Conservation (phyloP, 139 green algal genomes). For the Micractinium conductrix region DNA sequence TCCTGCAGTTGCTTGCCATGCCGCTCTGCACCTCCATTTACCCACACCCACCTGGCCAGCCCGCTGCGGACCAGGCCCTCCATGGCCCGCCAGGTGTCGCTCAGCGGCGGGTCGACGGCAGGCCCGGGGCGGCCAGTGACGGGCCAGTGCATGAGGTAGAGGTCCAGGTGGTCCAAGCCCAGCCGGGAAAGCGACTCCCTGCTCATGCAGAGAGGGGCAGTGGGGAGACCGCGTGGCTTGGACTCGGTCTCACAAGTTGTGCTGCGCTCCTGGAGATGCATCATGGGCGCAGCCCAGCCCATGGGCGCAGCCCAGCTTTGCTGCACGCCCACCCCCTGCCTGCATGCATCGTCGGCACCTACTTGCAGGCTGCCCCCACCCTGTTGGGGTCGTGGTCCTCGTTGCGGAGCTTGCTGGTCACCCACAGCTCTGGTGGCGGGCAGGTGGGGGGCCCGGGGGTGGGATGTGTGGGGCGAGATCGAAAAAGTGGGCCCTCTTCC, state of each 20-base stretch:
- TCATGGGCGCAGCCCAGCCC: not conserved
- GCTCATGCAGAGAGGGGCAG: not conserved
- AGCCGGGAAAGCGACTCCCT: slow-evolving; percentile 74
- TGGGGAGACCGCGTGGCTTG: no score
- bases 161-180: slow-evolving; percentile 84
- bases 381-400: slow-evolving; percentile 13
- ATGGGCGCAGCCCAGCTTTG: not conserved
- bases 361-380: slow-evolving; percentile 37
- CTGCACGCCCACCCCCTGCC: not conserved
- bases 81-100: slow-evolving; percentile 36
- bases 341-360: no score
- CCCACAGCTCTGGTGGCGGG: slow-evolving; percentile 58
- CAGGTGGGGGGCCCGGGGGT: not conserved
- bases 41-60: slow-evolving; percentile 53
- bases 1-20: no score
- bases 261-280: not conserved
- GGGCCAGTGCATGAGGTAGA: slow-evolving; percentile 86
- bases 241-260: not conserved
- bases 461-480: no score
- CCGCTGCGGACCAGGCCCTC: slow-evolving; percentile 70
- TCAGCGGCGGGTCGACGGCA: slow-evolving; percentile 54
- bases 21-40: no score
- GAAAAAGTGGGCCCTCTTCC: no score
- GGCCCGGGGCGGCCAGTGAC: slow-evolving; percentile 60
- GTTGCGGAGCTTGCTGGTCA: slow-evolving; percentile 79